Evolutionary conservation across 2,329 filamentous ascomycete species (phyloP), one percentile per base, ranked within the genome.

Genomic region (Aureobasidium zeae): DNA sequence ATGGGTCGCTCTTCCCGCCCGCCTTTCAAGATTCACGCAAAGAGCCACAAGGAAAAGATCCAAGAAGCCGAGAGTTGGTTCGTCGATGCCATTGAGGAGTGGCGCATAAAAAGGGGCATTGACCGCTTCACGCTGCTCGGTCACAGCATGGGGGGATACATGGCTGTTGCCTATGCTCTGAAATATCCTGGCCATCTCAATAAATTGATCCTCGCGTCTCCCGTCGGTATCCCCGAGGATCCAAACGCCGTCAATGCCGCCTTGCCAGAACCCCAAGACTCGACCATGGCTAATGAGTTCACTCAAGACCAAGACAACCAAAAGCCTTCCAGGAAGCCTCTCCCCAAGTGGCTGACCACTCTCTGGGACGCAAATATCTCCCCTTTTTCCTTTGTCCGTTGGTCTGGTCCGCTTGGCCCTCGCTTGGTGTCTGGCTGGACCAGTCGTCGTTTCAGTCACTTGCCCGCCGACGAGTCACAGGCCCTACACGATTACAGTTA

Each of bases 331-430:
- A 67, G 72, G 15, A 68, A 73, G 11, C 81, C 79, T 2, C 63
- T 91, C 2, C 86, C 88, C 0, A 79, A 81, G 62, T 95, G 89
- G 88, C 70, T 96, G 15, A 79, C 81, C 45, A 95, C 88, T 66
- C 76, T 98, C 4, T 98, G 91, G 91, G 91, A 98, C 53, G 84
- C 87, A 53, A 98, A 98, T 59, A 78, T 96, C 51, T 95, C 88
- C 0, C 91, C 91, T 5, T 98, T 98, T 63, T 89, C 81, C 52
- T 70, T 98, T 36, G 78, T 98, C 11, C 83, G 91, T 48, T 81
- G 87, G 71, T 74, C 86, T 1, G 91, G 91, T 1, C 91, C 91
- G 0, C 69, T 98, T 0, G 91, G 91, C 0, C 91, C 91, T 3
- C 79, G 88, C 17, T 78, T 98, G 25, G 86, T 95, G 1, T 95